phyloP scores from a whole-genome alignment of 73 alveolate species.

The Paramecium pentaurelia region DNA sequence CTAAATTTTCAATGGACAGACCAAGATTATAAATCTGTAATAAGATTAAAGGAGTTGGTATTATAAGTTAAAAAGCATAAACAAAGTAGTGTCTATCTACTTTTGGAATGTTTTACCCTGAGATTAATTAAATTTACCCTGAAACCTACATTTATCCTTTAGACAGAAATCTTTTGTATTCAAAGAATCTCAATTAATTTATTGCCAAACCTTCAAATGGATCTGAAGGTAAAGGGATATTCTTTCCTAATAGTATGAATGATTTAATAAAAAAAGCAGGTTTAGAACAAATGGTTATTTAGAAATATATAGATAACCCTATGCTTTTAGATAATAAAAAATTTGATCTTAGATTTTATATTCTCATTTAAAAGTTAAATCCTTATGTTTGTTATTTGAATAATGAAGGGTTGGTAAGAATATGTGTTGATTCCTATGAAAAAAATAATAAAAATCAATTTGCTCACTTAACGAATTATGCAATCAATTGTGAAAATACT shows the following conservation, averaged over 20 bases:
- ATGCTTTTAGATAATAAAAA: conserved; percentile 83
- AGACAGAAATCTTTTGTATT: neutral
- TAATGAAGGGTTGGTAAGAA: conserved; percentile 93
- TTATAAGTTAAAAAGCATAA: neutral
- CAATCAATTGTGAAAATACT: conserved; percentile 61
- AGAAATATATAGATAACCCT: conserved; percentile 88
- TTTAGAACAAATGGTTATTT: neutral
- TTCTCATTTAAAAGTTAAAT: conserved; percentile 81
- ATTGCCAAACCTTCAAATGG: conserved; percentile 87
- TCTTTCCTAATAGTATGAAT: conserved; percentile 63
- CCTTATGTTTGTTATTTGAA: conserved; percentile 87
- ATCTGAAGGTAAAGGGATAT: conserved; percentile 93
- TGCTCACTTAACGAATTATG: conserved; percentile 72
- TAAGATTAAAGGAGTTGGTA: neutral
- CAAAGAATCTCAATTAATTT: conserved; percentile 51
- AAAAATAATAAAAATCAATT: conserved; percentile 55
- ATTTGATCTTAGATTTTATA: conserved; percentile 94
- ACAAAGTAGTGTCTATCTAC: neutral
- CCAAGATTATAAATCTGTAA: neutral
- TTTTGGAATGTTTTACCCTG: neutral
- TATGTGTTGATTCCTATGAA: conserved; percentile 87
- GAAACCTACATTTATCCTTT: neutral
- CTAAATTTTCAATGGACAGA: neutral
- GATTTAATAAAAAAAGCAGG: conserved; percentile 65
- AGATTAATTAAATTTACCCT: neutral